A percentile compares a stretch with the other conserved stretches of the same genome.
These are phyloP conservation scores for Glarea lozoyensis DNA, from an alignment of 495 filamentous ascomycete species.

Conservation along the genomic window DNA sequence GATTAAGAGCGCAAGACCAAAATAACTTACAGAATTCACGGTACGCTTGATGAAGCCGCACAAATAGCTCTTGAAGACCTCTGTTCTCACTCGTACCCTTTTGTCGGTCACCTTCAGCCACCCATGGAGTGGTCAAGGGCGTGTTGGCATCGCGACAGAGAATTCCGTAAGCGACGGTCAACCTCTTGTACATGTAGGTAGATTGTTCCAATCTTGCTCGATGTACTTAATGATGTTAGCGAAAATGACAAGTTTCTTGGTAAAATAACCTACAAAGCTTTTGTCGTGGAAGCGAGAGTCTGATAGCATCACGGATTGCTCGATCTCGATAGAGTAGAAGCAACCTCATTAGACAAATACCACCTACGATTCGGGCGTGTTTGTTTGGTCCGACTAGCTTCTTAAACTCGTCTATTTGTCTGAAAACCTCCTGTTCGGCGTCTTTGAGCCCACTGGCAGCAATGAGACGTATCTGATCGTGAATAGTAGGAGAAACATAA, in stretches of 20 bases:
- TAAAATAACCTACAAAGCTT: background rate
- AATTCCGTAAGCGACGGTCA: slow-evolving; percentile 4
- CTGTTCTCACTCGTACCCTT: too few species aligned
- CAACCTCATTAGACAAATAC: slow-evolving; percentile 3
- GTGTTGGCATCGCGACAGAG: slow-evolving; percentile 3
- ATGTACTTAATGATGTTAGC: background rate
- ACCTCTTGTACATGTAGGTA: slow-evolving; percentile 4
- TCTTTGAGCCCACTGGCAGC: slow-evolving; percentile 2
- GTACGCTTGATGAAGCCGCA: background rate
- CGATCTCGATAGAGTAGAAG: slow-evolving; percentile 2
- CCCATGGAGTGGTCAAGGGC: slow-evolving; percentile 2
- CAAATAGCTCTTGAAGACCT: background rate
- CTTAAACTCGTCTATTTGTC: background rate
- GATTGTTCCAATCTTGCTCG: background rate
- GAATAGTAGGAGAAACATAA: slow-evolving; percentile 4
- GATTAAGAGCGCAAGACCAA: background rate
- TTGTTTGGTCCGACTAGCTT: slow-evolving; percentile 1
- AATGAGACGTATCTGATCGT: slow-evolving; percentile 6
- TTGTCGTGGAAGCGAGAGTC: background rate
- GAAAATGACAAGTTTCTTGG: background rate
- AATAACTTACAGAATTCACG: background rate
- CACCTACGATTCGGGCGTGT: slow-evolving; percentile 4
- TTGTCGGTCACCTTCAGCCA: background rate
- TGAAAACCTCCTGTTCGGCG: slow-evolving; percentile 2
- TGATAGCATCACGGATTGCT: background rate